Base-by-base conservation (phyloP, 768 basidiomycete species). In the Crucibulum laeve region DNA sequence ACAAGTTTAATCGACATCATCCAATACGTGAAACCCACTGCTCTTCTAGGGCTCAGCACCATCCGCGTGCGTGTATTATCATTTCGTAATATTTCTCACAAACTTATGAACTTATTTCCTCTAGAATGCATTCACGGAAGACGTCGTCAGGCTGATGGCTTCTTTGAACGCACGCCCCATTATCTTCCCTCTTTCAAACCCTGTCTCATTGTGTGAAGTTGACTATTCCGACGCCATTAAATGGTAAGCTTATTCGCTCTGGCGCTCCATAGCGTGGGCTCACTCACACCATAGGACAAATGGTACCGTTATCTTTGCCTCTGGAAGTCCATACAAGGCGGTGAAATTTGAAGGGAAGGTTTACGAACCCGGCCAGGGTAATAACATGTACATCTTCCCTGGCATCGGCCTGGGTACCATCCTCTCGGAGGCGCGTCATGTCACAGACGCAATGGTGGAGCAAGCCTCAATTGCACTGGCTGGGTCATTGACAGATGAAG, bases 141-240 rank as follows among this genome's bases (percentile, higher is more conserved):
- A 76, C 8, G 78, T 80, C 24, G 77, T 90, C 24, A 68, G 67
- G 42, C 62, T 71, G 28, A 86, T 90, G 84, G 73, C 77, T 14
- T 62, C 70, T 5, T 61, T 82, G 35, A 89, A 88, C 62, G 53
- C 62, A 14, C 76, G 77, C 2, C 87, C 87, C n/a, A 83, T 89
- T 65, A 77, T 90, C 56, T 88, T 91, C 68, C 86, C 87, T 25
- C 74, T 90, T 1, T 86, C 84, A 25, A 90, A 90, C 59, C 87
- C 87, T 10, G 67, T 80, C 19, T 68, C 73, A 23, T 67, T 81
- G 25, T 70, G 71, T 47, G 84, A 86, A 58, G 61, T 82, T 41
- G 79, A 80, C 42, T 84, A 77, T 51, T 53, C 61, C 7, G 73
- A 86, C 39, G 84, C 84, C 8, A 57, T 86, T 48, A 60, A 70